Evolutionary conservation across 768 basidiomycete species (phyloP).

Genomic region (Filobasidium wieringae): DNA sequence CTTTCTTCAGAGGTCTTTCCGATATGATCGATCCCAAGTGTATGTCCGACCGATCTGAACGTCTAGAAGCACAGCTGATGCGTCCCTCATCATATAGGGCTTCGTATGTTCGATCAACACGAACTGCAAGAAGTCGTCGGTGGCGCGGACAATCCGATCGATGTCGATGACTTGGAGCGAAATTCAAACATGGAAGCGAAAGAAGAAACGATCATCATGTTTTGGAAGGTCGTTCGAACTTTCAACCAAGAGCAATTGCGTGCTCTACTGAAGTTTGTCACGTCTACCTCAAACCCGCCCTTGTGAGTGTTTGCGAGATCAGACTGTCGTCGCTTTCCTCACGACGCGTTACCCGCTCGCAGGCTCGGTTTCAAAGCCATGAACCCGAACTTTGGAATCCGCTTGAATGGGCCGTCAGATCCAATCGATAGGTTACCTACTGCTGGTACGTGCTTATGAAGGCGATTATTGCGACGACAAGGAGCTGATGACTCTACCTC

Average conservation of each 20-base stretch:
- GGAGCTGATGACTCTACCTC: too few relatives aligned
- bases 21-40: slow-evolving; percentile 77
- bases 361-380: slow-evolving; percentile 43
- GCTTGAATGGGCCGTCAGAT: slow-evolving; percentile 51
- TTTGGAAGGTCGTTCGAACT: slow-evolving; percentile 75
- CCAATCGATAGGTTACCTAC: slow-evolving; percentile 45
- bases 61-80: background rate
- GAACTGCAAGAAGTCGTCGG: slow-evolving; percentile 87
- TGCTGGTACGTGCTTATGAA: slow-evolving; percentile 19
- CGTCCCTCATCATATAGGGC: slow-evolving; percentile 12
- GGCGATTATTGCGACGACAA: too few relatives aligned
- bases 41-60: slow-evolving; percentile 49
- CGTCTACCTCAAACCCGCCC: slow-evolving; percentile 80
- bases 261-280: slow-evolving; percentile 75
- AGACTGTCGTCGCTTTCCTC: background rate
- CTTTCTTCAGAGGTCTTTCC: slow-evolving; percentile 76
- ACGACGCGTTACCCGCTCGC: background rate
- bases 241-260: slow-evolving; percentile 72
- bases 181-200: slow-evolving; percentile 65
- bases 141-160: slow-evolving; percentile 71
- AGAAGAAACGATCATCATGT: slow-evolving; percentile 58
- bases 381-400: slow-evolving; percentile 74
- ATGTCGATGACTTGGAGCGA: slow-evolving; percentile 63
- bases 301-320: slow-evolving; percentile 44
- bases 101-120: slow-evolving; percentile 92